Conservation (phyloP, 1,284 basidiomycete species). For the Paramarasmius palmivorus region DNA sequence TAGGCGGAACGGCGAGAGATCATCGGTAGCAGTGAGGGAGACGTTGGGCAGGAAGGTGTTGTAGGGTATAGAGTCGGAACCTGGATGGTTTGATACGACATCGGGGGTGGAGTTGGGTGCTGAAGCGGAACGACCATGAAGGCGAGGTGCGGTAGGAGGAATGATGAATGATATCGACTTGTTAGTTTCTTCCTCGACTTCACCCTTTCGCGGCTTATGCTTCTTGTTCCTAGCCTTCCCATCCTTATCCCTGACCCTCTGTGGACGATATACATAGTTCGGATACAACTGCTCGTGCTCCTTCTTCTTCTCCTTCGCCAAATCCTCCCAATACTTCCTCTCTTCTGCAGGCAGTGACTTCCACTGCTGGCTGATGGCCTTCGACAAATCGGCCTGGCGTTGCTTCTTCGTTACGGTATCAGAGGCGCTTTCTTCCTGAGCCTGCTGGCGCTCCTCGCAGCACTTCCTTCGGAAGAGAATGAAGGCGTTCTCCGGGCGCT, state of each 20-base stretch:
- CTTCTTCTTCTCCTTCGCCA: slow-evolving; percentile 20
- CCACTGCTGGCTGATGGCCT: slow-evolving; percentile 58
- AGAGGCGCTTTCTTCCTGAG: slow-evolving; percentile 39
- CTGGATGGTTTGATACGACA: slow-evolving; percentile 57
- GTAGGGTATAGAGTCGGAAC: slow-evolving; percentile 61
- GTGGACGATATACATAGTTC: slow-evolving; percentile 42
- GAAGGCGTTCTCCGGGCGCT: slow-evolving; percentile 80
- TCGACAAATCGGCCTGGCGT: slow-evolving; percentile 62
- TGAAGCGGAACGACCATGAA: slow-evolving; percentile 52
- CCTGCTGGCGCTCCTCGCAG: slow-evolving; percentile 63
- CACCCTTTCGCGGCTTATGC: slow-evolving; percentile 39
- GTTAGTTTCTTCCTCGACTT: slow-evolving; percentile 47
- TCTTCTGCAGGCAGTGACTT: slow-evolving; percentile 15
- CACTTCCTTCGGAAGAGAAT: slow-evolving; percentile 77
- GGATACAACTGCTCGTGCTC: slow-evolving; percentile 16
- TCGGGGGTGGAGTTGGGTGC: slow-evolving; percentile 54
- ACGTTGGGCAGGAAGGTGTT: slow-evolving; percentile 62
- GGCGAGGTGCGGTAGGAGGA: slow-evolving; percentile 30
- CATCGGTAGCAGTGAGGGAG: slow-evolving; percentile 58
- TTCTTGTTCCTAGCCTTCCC: slow-evolving; percentile 45
- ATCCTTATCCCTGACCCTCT: slow-evolving; percentile 60
- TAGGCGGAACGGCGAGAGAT: slow-evolving; percentile 56
- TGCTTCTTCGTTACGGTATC: slow-evolving; percentile 52
- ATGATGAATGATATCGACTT: slow-evolving; percentile 54
- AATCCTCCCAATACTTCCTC: slow-evolving; percentile 15